Evolutionary conservation across 2,329 filamentous ascomycete species (phyloP), one percentile per base, ranked within the genome.

Genomic region (Fusarium nisikadoi): DNA sequence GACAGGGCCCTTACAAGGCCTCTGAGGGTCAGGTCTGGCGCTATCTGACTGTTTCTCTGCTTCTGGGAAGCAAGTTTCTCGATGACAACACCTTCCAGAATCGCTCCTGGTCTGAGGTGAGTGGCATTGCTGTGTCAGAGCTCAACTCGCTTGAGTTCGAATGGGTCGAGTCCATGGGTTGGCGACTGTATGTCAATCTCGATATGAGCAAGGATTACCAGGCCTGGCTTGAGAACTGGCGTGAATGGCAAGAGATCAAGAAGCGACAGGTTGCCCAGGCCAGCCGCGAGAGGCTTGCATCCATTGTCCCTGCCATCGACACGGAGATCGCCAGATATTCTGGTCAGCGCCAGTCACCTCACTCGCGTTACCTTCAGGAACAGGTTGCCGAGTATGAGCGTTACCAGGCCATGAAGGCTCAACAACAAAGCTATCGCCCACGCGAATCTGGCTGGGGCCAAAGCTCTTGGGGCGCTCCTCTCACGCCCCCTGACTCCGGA

Each of bases 31-130:
- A 96, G 79, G 88, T 97, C 60, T 97, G 95, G 87, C 92, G 94
- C 68, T 92, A 97, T 84, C 87, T 97, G 72, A 97, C 94, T 11
- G 92, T 95, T 41, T 90, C 93, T 12, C 85, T 98, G 63, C 88
- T 98, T 56, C 87, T 98, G 58, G 95, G 94, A 67, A 97, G 94
- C 89, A 98, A 98, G 84, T 98, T 97, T 78, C 86, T 97, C 74
- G 95, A 98, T 78, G 95, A 97, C 86, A 97, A 97, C 83, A 98
- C 95, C 10, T 98, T 98, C 83, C 95, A 97, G 86, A 98, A 97
- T 84, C 92, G 94, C 61, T 97, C 95, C 3, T 98, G 95, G 95
- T 94, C 95, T 9, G 95, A 98, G 79, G 95, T 98, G 57, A 97
- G 94, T 82, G 94, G 93, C 69, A 97, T 98, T 74, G 87, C 91